Base-by-base conservation (phyloP, 495 filamentous ascomycete species). In the Penicillium odoratum region DNA sequence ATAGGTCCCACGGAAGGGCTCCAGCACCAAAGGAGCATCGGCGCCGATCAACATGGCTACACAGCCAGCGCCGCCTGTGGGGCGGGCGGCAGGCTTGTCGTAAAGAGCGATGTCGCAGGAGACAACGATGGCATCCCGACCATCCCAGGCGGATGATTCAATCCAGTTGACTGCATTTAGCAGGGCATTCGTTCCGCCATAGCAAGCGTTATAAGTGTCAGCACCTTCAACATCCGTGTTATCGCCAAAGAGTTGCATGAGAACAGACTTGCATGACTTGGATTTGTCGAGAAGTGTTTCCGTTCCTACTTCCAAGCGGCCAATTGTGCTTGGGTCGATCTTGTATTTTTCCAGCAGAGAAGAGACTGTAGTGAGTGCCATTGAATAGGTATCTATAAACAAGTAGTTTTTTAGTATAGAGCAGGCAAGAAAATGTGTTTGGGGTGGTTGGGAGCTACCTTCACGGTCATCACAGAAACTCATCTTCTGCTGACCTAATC, bases 251-350 rank as follows among this genome's bases (percentile, higher is more conserved):
- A 98, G 82, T 77, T 97, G 94, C 94, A 98, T 98, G 56, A 97
- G 76, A 45, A 98, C 93, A 7, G 92, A 90, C 83, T 98, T 98
- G 81, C 97, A 95, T 33, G 95, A 98, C 82, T 98, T 98, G 62
- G 94, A 97, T 83, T 98, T 98, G 83, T 98, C 94, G 66, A 98
- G 83, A 44, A 98, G 82, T 51, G 94, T 97, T 84, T 98, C 94
- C 48, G 94, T 98, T 67, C 94, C 94, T 60, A 98, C 94, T 76
- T 98, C 94, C 60, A 98, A 82, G 59, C 94, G 88, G 49, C 94
- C 94, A 68, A 98, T 91, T 51, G 88, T 85, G 70, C 86, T 86
- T 58, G 87, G 81, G 75, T 97, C 90, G 74, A 98, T 88, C 65
- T 87, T 86, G 85, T 97, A 96, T 69, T 97, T 97, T 74, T 83